Conservation (phyloP, 2,329 filamentous ascomycete genomes). For the Phyllosticta citribraziliensis region DNA sequence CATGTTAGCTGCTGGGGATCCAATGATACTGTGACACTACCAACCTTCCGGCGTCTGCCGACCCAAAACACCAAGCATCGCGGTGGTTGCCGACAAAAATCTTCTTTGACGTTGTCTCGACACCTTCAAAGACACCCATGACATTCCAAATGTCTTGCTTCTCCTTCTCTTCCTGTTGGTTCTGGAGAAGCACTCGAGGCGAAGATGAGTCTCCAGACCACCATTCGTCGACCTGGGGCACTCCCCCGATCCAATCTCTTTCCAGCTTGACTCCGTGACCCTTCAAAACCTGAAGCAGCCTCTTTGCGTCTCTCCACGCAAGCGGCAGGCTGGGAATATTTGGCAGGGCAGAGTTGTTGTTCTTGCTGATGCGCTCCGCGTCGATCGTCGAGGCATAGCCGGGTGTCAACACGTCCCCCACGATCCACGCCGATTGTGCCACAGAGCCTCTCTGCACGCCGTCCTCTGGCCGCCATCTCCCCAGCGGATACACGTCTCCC, state of each 20-base stretch:
- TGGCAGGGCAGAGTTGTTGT: conserved; percentile 62
- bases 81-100: conserved; percentile 90
- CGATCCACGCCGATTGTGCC: conserved; percentile 67
- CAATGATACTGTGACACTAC: neutral
- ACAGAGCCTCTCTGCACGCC: conserved; percentile 77
- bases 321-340: conserved; percentile 85
- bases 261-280: conserved; percentile 63
- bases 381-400: conserved; percentile 67
- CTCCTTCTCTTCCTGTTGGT: conserved; percentile 74
- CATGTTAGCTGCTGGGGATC: neutral
- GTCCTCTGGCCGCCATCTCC: conserved; percentile 70
- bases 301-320: conserved; percentile 79
- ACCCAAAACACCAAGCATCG: conserved; percentile 85
- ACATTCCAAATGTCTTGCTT: conserved; percentile 88
- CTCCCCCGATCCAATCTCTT: conserved; percentile 63
- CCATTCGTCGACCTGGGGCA: conserved; percentile 68
- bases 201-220: conserved; percentile 64
- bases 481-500: conserved; percentile 64
- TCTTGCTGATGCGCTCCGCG: conserved; percentile 55
- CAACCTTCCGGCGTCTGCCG: conserved; percentile 60
- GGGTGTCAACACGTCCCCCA: conserved; percentile 88
- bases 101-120: conserved; percentile 72
- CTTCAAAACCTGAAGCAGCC: conserved; percentile 63
- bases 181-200: conserved; percentile 71
- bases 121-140: conserved; percentile 71